A percentile compares a stretch with the other conserved stretches of the same genome.
These are phyloP conservation scores for Solanum microdontum DNA, from an alignment of 257 asterid species.

Conservation along the genomic window DNA sequence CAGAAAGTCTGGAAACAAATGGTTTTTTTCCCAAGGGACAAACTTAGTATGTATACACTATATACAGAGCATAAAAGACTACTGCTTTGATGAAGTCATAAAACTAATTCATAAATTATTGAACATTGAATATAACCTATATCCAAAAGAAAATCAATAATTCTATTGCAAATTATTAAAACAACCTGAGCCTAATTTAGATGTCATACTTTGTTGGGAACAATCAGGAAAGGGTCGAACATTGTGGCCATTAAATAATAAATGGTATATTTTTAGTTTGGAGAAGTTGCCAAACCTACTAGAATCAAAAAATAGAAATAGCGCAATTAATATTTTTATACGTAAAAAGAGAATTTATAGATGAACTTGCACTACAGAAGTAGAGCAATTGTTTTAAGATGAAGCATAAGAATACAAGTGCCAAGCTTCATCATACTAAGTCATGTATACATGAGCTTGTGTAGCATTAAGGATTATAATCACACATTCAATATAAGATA, in stretches of 20 bases:
- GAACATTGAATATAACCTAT: not conserved
- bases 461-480: not conserved
- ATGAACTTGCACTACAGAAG: not conserved
- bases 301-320: not conserved
- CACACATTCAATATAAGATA: not conserved
- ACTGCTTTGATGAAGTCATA: not conserved
- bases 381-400: not conserved
- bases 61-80: not conserved
- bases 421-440: not conserved
- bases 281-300: not conserved
- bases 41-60: not conserved
- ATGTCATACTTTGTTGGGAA: not conserved
- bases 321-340: not conserved
- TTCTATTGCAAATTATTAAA: not conserved
- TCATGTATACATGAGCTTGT: not conserved
- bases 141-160: not conserved
- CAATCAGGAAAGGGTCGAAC: not conserved
- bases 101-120: not conserved
- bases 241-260: not conserved
- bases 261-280: not conserved
- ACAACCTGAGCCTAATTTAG: not conserved
- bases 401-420: not conserved
- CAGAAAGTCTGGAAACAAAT: not conserved
- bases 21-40: not conserved
- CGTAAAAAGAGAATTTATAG: not conserved